Conservation (phyloP, 169 alveolate genomes). For the Plasmodium relictum region DNA sequence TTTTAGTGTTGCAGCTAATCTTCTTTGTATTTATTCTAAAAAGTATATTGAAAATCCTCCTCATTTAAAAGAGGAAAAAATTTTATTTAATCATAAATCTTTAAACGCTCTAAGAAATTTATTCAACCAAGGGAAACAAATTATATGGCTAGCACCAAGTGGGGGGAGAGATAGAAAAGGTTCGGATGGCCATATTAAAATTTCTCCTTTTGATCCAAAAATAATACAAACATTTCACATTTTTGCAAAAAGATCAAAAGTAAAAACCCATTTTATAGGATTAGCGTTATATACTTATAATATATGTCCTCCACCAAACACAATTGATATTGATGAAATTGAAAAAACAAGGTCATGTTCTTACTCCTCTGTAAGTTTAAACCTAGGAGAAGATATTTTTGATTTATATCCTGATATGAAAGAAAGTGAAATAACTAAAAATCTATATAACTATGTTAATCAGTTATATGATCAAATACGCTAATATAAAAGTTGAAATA, state of each 20-base stretch:
- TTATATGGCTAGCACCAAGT: constrained; percentile 77
- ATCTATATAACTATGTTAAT: constrained; percentile 52
- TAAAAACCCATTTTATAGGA: constrained; percentile 74
- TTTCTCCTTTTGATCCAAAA: constrained; percentile 70
- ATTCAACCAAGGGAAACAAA: constrained; percentile 51
- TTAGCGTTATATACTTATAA: constrained; percentile 73
- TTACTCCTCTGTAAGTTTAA: constrained; percentile 47
- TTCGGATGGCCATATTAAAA: constrained; percentile 37
- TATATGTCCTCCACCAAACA: constrained; percentile 75
- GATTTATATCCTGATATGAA: constrained; percentile 59
- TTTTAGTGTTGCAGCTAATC: constrained; percentile 68
- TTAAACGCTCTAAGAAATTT: constrained; percentile 60
- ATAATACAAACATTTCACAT: constrained; percentile 68
- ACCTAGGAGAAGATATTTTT: constrained; percentile 70
- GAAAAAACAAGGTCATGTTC: constrained; percentile 71
- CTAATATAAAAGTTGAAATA: not conserved
- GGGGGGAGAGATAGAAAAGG: constrained; percentile 76
- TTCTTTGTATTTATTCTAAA: constrained; percentile 69
- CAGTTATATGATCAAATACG: constrained; percentile 40
- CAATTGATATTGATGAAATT: constrained; percentile 76
- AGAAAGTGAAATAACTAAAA: constrained; percentile 27
- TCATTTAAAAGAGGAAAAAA: constrained; percentile 74
- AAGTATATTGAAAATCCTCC: constrained; percentile 76
- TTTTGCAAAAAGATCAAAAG: constrained; percentile 74
- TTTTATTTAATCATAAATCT: constrained; percentile 62